Percentiles rank a stretch among this genome's conserved stretches.
Evolutionary conservation across 306 rosid genomes (phyloP).

Genomic region (Pterocarpus santalinus): DNA sequence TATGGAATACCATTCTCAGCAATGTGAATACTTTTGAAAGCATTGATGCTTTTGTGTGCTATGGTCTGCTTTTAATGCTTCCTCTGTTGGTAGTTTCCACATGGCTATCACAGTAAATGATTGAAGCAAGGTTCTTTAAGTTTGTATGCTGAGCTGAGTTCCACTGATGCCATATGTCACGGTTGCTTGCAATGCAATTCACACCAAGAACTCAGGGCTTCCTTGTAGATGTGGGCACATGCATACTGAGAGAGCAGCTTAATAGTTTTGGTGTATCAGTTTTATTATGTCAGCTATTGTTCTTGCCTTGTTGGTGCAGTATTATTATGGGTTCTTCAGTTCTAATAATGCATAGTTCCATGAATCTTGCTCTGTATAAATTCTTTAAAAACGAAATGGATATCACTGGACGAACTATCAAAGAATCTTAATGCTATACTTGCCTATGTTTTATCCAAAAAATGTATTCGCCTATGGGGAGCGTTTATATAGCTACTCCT

Average conservation of each 20-base stretch:
- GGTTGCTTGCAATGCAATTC: conserved; percentile 32
- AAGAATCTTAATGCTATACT: neutral
- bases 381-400: neutral
- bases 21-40: conserved; percentile 59
- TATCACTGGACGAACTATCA: neutral
- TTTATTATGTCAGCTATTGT: conserved; percentile 2
- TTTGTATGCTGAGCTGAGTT: neutral
- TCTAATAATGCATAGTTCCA: neutral
- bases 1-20: conserved; percentile 56
- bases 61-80: conserved; percentile 70
- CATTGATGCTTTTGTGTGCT: conserved; percentile 69
- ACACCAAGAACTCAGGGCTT: neutral
- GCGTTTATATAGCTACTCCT: too few species aligned
- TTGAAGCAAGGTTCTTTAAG: conserved; percentile 3
- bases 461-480: neutral
- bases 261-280: neutral
- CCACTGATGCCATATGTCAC: conserved; percentile 24
- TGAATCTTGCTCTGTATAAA: neutral
- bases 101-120: conserved; percentile 60
- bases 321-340: neutral
- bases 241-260: conserved; percentile 9
- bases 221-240: neutral
- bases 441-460: neutral
- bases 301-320: conserved; percentile 19
- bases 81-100: conserved; percentile 70